These are phyloP conservation scores for Solanum bukasovii DNA, from an alignment of 257 asterid species.

Conservation along the genomic window DNA sequence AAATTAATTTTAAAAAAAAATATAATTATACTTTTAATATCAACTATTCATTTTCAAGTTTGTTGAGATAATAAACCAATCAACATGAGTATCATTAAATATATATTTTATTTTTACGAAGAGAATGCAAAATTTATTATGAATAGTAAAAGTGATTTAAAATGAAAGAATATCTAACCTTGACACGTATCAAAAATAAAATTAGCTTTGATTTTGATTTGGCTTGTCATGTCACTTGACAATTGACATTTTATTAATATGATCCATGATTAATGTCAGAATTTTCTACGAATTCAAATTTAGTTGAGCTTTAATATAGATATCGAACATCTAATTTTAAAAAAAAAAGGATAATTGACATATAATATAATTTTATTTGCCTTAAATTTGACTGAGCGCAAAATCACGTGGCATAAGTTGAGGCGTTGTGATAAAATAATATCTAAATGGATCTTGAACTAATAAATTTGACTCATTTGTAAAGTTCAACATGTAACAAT, in stretches of 20 bases:
- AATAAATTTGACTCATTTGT: not conserved
- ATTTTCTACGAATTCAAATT: too few relatives aligned
- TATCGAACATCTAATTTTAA: rapidly evolving
- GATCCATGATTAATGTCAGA: not conserved
- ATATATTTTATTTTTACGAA: not conserved
- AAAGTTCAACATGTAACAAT: not conserved
- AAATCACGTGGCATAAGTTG: not conserved
- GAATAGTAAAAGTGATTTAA: not conserved
- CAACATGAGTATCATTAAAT: not conserved
- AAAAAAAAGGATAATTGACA: not conserved
- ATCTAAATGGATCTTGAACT: not conserved
- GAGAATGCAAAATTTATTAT: not conserved
- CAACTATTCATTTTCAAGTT: not conserved
- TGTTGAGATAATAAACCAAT: not conserved
- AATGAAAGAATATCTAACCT: too few relatives aligned
- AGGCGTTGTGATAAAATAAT: not conserved
- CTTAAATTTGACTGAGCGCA: not conserved
- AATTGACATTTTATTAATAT: not conserved
- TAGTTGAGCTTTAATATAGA: too few relatives aligned
- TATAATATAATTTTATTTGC: not conserved
- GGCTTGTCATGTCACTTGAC: not conserved
- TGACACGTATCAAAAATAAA: not conserved
- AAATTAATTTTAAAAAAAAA: too few relatives aligned
- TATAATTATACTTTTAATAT: not conserved
- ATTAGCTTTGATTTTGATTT: not conserved